Evolutionary conservation across 495 filamentous ascomycete species (phyloP), one percentile per base, ranked within the genome.

Genomic region (Neurospora terricola): DNA sequence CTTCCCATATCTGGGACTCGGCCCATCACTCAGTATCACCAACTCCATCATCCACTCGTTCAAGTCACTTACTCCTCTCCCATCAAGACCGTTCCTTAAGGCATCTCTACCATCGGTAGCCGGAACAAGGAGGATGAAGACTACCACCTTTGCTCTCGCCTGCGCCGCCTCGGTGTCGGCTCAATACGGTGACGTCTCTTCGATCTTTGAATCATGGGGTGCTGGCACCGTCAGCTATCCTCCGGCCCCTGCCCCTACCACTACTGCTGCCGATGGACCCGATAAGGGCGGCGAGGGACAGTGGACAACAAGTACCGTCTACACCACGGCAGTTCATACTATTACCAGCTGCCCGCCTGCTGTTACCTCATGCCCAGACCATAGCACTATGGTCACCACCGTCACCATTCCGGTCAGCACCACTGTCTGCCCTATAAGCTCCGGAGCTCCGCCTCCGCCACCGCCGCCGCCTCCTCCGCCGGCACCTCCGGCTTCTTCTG

Each of bases 281-380:
- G 74, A 71, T 74, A 74, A 74, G 3, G 54, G 54, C 14, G 43
- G 23, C 30, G 70, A 37, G 12, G 70, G 39, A 54, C 75, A 77
- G 69, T 78, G 77, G 78, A 81, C 81, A 3, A 78, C 79, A 40
- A 82, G 70, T 72, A 82, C 82, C 69, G 72, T 80, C 76, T 81
- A 76, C 48, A 75, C 75, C 37, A 81, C 72, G 72, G 72, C 42
- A 23, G 72, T 74, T 27, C 72, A 75, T 37, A 81, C 80, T 71
- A 78, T 81, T 76, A 78, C 75, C 34, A 73, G 73, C 70, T 83
- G 77, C 76, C 43, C 71, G 11, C 76, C 79, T 12, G 23, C 68
- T 43, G 30, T 76, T 48, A 68, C 78, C 70, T 62, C 72, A 69
- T 78, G 83, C 78, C 70, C 80, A 59, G 76, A 75, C 59, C 59